Base-by-base conservation (phyloP, 2,329 filamentous ascomycete species). In the Microcyclosporella mali region DNA sequence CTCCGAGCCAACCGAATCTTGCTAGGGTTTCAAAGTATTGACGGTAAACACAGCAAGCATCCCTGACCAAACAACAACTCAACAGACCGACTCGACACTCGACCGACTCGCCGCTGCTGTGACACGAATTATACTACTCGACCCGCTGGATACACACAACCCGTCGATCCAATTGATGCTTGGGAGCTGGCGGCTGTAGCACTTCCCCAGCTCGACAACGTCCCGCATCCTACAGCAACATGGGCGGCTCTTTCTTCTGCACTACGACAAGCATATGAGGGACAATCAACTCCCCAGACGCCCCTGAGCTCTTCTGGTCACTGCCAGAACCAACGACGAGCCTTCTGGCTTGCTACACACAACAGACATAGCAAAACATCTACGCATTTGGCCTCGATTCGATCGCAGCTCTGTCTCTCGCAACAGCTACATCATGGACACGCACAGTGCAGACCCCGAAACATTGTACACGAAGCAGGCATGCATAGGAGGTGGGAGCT, bases 401-500 rank as follows among this genome's bases (percentile, higher is more conserved):
- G 6, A 21, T 25, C 35, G 30, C 18, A 15, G 16, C 10, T 14
- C 12, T 18, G 18, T 8, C 19, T 7, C 14, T 19, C 27, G 33
- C 44, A 10, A 32, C 14, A 14, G 15, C 19, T 6, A 25, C 37
- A 39, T 21, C 34, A 58, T 59, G 56, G 53, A 55, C 17, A 43
- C 50, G 38, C 51, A 56, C 48, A 55, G 51, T 43, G 75, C 86
- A 41, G 90, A 97, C 68, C 92, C 92, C 3, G 88, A 94, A 69
- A 79, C 83, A 49, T 76, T 97, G 40, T 98, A 95, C 67, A 94
- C 87, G 49, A 95, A 94, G 69, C 71, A 74, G 55, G 65, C 69
- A 56, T 73, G 71, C 60, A 73, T 74, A 88, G 90, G 92, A 56
- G 92, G 92, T 56, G 92, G 92, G 49, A 97, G 90, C 68, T 98